Percentiles rank a stretch among this genome's conserved stretches.
Evolutionary conservation across 1,139 yeast genomes (phyloP).

Genomic region (Yamadazyma kanchanaburiensis): DNA sequence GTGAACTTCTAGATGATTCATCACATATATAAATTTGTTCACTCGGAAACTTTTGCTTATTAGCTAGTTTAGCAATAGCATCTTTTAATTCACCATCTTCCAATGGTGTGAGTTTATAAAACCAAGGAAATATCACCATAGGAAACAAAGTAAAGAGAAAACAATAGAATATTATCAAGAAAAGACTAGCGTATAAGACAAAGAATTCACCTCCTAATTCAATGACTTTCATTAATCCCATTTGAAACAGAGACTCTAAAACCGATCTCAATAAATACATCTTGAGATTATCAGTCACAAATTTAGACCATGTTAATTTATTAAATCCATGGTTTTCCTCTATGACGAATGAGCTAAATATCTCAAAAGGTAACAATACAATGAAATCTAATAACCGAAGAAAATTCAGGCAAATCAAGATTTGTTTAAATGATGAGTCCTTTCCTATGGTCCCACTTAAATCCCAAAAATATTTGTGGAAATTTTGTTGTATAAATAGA

Average conservation of each 20-base stretch:
- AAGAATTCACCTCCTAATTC: slow-evolving; percentile 2
- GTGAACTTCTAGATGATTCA: slow-evolving; percentile 82
- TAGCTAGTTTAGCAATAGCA: slow-evolving; percentile 1
- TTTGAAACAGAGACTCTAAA: slow-evolving; percentile 2
- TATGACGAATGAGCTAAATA: slow-evolving; percentile 2
- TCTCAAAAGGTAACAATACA: slow-evolving; percentile 1
- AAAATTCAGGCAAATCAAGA: too few relatives aligned
- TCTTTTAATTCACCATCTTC: slow-evolving; percentile 3
- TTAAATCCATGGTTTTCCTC: slow-evolving; percentile 2
- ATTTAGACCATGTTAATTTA: slow-evolving; percentile 2
- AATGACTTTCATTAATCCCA: slow-evolving; percentile 2
- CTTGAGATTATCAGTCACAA: slow-evolving; percentile 1
- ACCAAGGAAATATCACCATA: slow-evolving; percentile 1
- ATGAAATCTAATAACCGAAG: slow-evolving; percentile 1
- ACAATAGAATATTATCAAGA: slow-evolving; percentile 4
- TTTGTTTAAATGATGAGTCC: too few relatives aligned
- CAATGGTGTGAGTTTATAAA: slow-evolving; percentile 3
- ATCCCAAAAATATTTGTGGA: slow-evolving; percentile 1
- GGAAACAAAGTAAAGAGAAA: slow-evolving; percentile 3
- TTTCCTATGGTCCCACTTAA: slow-evolving; percentile 1
- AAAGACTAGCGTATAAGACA: slow-evolving; percentile 1
- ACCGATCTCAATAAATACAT: slow-evolving; percentile 2
- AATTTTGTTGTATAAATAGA: slow-evolving; percentile 1
- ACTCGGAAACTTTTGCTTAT: slow-evolving; percentile 1
- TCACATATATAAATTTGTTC: slow-evolving; percentile 27